A percentile compares a stretch with the other conserved stretches of the same genome.
Conservation (phyloP, 225 moss, liverwort and hornwort genomes). For the Rhytidiadelphus loreus region DNA sequence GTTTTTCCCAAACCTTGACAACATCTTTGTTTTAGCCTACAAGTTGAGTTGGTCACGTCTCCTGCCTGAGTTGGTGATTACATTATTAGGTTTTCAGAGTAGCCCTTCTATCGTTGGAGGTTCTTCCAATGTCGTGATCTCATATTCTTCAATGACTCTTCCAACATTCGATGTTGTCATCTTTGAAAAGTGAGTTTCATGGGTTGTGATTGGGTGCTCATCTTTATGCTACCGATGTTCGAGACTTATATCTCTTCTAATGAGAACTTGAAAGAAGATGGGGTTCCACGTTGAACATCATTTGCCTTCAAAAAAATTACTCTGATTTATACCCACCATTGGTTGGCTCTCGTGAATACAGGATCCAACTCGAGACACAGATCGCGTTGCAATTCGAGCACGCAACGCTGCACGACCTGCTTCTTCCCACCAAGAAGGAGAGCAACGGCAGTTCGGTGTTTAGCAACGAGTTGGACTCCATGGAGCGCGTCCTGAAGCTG, state of each 20-base stretch:
- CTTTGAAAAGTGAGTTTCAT: neutral
- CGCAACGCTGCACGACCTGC: slow-evolving; percentile 49
- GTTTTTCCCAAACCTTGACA: neutral
- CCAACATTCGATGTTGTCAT: neutral
- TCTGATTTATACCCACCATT: neutral
- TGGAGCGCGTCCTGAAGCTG: slow-evolving; percentile 35
- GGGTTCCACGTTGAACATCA: neutral
- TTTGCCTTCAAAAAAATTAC: neutral
- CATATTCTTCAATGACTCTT: neutral
- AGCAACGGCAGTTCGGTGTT: slow-evolving; percentile 13
- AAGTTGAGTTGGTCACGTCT: neutral
- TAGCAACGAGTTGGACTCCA: slow-evolving; percentile 19
- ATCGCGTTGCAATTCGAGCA: slow-evolving; percentile 52
- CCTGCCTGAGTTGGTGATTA: neutral
- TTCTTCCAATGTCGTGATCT: neutral
- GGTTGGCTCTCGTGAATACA: neutral
- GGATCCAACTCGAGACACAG: slow-evolving; percentile 33
- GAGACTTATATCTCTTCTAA: neutral
- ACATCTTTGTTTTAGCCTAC: no score
- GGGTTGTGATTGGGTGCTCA: neutral
- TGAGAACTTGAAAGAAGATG: neutral
- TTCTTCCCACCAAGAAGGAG: slow-evolving; percentile 47
- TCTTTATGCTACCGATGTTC: neutral
- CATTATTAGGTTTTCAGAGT: neutral
- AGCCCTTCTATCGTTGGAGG: neutral